These are phyloP conservation scores for Primulina huaijiensis DNA, from an alignment of 257 asterid genomes.

Conservation along the genomic window DNA sequence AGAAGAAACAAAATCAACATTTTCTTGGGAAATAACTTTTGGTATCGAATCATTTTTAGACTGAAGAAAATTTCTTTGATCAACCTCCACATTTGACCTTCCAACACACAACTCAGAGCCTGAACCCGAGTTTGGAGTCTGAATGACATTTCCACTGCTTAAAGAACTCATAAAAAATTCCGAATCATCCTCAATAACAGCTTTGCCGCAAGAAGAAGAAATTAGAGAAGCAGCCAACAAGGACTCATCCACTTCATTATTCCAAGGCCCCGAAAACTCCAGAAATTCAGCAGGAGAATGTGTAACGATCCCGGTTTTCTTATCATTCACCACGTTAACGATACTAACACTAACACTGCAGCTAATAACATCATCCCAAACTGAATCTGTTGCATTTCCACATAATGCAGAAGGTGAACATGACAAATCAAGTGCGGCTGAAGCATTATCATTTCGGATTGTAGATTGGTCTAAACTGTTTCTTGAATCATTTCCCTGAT, in stretches of 20 bases:
- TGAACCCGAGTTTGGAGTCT: slow-evolving; percentile 63
- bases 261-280: slow-evolving; percentile 19
- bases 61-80: slow-evolving; percentile 16
- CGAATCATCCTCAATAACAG: slow-evolving; percentile 28
- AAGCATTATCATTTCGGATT: slow-evolving; percentile 17
- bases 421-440: slow-evolving; percentile 21
- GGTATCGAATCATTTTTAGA: slow-evolving; percentile 33
- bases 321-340: slow-evolving; percentile 18
- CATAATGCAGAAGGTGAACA: slow-evolving; percentile 34
- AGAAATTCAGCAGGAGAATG: slow-evolving; percentile 26
- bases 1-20: slow-evolving; percentile 40
- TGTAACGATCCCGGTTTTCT: slow-evolving; percentile 27
- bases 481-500: slow-evolving; percentile 23
- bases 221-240: slow-evolving; percentile 20
- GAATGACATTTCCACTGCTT: slow-evolving; percentile 54
- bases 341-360: slow-evolving; percentile 23
- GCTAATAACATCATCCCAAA: slow-evolving; percentile 23
- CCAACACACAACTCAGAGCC: slow-evolving; percentile 30
- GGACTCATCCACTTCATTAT: slow-evolving; percentile 13
- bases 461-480: slow-evolving; percentile 20
- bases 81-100: slow-evolving; percentile 24
- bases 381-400: slow-evolving; percentile 32
- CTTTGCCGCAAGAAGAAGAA: slow-evolving; percentile 20
- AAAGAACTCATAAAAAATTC: slow-evolving; percentile 36
- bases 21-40: slow-evolving; percentile 22